These are phyloP conservation scores for Thamnidium elegans DNA, from an alignment of 192 early-diverging fungal genomes.

Conservation along the genomic window DNA sequence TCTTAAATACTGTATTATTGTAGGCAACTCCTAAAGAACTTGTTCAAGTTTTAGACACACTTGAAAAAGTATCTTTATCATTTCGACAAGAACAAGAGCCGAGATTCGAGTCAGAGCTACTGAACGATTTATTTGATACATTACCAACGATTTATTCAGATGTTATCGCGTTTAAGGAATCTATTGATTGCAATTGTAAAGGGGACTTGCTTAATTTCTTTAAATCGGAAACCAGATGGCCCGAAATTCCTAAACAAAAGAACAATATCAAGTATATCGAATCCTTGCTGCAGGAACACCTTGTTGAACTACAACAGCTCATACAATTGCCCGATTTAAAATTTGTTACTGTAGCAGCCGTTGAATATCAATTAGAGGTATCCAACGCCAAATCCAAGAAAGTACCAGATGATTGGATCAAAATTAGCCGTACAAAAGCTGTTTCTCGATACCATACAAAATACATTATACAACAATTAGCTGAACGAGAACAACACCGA, in stretches of 20 bases:
- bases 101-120: slow-evolving; percentile 31
- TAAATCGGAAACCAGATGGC: slow-evolving; percentile 46
- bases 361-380: slow-evolving; percentile 76
- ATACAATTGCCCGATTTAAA: slow-evolving; percentile 47
- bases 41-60: slow-evolving; percentile 43
- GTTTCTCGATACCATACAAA: slow-evolving; percentile 70
- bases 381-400: slow-evolving; percentile 49
- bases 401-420: slow-evolving; percentile 73
- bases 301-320: slow-evolving; percentile 45
- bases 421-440: slow-evolving; percentile 63
- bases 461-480: slow-evolving; percentile 48
- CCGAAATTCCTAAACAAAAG: slow-evolving; percentile 45
- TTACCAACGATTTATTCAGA: slow-evolving; percentile 30
- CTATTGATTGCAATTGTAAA: not conserved
- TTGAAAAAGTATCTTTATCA: slow-evolving; percentile 38
- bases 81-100: slow-evolving; percentile 13
- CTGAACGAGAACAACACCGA: slow-evolving; percentile 51
- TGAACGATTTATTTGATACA: slow-evolving; percentile 38
- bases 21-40: slow-evolving; percentile 65
- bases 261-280: slow-evolving; percentile 55
- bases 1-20: not conserved
- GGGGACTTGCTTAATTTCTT: slow-evolving; percentile 60
- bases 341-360: slow-evolving; percentile 63
- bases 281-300: slow-evolving; percentile 48
- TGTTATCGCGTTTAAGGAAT: not conserved